Evolutionary conservation across 1,139 yeast genomes (phyloP), one percentile per base, ranked within the genome.

Genomic region (Yamadazyma mexicana): DNA sequence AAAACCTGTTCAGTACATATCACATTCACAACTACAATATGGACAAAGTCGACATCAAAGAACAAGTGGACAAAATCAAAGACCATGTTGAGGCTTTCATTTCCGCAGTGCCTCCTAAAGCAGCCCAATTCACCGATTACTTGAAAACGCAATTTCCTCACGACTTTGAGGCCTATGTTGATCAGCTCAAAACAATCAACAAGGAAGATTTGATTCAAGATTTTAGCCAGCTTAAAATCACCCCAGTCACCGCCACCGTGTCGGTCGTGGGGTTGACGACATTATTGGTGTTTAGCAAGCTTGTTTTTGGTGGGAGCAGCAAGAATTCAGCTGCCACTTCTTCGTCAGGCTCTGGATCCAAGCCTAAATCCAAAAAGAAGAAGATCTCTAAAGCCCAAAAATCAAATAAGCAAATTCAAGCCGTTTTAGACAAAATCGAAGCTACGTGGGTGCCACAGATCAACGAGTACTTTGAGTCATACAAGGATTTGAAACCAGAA

Each of bases 381-480:
- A 68, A 60, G 56, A 54, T 61, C 26, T 55, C 71, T 30, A 66
- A 62, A 50, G 75, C 76, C n/a, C 75, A 69, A 51, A 62, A 56
- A 51, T 66, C 75, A 33, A 72, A 71, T 50, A 57, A 56, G 39
- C 64, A 64, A 35, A 72, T 73, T 47, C 75, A 69, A 50, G 53
- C 48, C 20, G 60, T 71, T 25, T 66, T 71, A 52, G 76, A 70
- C 45, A 59, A 51, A 42, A 74, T 72, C 37, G 77, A 71, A 50
- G 57, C 54, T 30, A 61, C 58, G 18, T 72, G 69, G 54, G 75
- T 70, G 31, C 75, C 75, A 1, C 59, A 69, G 43, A 72, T 73
- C 44, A 74, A 72, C 47, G 63, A 60, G 9, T 71, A 67, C 48
- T 59, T 72, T 40, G 64, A 59, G 35, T 58, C 52, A 39, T 65